Conservation (phyloP, 345 rosid species). For the Melaleuca quinquenervia region DNA sequence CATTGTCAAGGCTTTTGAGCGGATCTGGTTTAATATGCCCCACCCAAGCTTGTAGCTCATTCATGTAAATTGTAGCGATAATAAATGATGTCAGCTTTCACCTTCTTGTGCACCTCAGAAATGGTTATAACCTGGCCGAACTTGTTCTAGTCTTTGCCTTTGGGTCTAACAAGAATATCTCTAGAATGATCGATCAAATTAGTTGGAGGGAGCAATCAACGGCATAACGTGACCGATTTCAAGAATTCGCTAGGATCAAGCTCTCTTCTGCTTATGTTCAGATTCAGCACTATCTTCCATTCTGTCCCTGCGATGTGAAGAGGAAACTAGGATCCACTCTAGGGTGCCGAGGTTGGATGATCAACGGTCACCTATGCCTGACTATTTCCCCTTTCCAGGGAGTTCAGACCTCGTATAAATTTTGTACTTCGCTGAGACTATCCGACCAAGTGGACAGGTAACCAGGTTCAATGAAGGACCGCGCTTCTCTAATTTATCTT, state of each 20-base stretch:
- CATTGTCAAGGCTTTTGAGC: constrained; percentile 68
- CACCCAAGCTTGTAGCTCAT: background rate
- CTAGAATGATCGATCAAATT: background rate
- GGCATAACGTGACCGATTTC: background rate
- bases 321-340: too few species aligned
- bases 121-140: background rate
- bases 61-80: background rate
- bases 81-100: background rate
- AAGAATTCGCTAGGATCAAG: background rate
- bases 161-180: background rate
- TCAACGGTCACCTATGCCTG: background rate
- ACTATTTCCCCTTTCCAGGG: background rate
- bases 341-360: background rate
- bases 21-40: constrained; percentile 44
- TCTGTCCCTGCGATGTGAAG: background rate
- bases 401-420: background rate
- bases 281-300: background rate
- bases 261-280: background rate
- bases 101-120: background rate
- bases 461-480: background rate
- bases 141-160: background rate
- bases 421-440: background rate
- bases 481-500: background rate
- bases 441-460: background rate
- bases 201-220: background rate